Percentiles rank a stretch among this genome's conserved stretches.
Evolutionary conservation across 2,329 filamentous ascomycete species (phyloP).

Genomic region (Tolypocladium tundrense): DNA sequence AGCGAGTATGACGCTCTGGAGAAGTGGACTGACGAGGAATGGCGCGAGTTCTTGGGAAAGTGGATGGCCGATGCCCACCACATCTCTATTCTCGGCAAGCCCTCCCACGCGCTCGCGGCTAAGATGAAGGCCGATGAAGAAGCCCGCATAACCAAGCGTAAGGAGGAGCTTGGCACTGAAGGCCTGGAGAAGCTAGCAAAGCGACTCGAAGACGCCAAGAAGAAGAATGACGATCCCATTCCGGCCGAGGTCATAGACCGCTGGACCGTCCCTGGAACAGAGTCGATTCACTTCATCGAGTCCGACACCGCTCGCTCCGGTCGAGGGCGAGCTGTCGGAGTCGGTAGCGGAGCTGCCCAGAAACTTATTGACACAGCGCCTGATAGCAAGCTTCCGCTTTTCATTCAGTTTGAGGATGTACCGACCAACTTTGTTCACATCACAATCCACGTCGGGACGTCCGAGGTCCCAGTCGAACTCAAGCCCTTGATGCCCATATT

Average conservation of each 20-base stretch:
- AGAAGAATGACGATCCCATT: slow-evolving; percentile 80
- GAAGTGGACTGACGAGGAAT: slow-evolving; percentile 72
- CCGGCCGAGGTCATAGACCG: slow-evolving; percentile 69
- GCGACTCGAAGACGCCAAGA: slow-evolving; percentile 72
- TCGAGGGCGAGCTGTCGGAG: slow-evolving; percentile 60
- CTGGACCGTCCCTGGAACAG: slow-evolving; percentile 73
- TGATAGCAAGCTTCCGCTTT: slow-evolving; percentile 56
- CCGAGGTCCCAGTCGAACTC: slow-evolving; percentile 64
- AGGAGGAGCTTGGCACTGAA: slow-evolving; percentile 67
- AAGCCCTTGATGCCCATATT: slow-evolving; percentile 81
- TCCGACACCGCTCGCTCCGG: slow-evolving; percentile 79
- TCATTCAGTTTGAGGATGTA: slow-evolving; percentile 95
- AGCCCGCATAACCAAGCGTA: slow-evolving; percentile 66
- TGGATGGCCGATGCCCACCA: slow-evolving; percentile 83
- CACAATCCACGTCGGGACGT: slow-evolving; percentile 69
- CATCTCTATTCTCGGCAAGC: slow-evolving; percentile 78
- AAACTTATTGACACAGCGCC: slow-evolving; percentile 61
- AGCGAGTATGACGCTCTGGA: slow-evolving; percentile 59
- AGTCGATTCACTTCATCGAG: slow-evolving; percentile 91
- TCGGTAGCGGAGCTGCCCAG: slow-evolving; percentile 60
- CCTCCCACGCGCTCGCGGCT: slow-evolving; percentile 68
- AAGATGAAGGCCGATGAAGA: slow-evolving; percentile 77
- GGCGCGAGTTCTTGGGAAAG: slow-evolving; percentile 70
- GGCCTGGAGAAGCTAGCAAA: slow-evolving; percentile 67
- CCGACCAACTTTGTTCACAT: slow-evolving; percentile 87